Conservation (phyloP, 768 basidiomycete species). For the Podaxis pistillaris region DNA sequence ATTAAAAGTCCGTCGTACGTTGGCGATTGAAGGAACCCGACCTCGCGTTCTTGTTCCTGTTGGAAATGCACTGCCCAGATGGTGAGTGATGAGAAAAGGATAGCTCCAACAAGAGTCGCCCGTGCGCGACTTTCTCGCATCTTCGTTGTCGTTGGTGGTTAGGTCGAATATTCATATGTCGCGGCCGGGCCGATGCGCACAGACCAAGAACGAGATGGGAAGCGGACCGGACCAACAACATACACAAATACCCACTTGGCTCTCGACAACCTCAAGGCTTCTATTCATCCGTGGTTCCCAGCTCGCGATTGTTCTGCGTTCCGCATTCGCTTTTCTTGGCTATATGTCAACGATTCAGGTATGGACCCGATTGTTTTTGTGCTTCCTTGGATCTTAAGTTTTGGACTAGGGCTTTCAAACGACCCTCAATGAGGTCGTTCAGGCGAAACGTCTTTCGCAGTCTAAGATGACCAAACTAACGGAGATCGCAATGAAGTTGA, state of each 20-base stretch:
- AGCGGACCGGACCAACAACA: slow-evolving; percentile 15
- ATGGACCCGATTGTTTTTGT: slow-evolving; percentile 9
- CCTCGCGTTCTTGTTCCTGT: slow-evolving; percentile 81
- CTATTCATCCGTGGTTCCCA: neutral
- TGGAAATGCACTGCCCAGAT: slow-evolving; percentile 91
- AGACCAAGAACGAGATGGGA: slow-evolving; percentile 20
- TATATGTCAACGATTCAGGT: slow-evolving; percentile 10
- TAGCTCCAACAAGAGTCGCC: slow-evolving; percentile 66
- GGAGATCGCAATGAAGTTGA: slow-evolving; percentile 71
- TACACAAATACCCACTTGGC: slow-evolving; percentile 18
- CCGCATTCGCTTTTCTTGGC: neutral
- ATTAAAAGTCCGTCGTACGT: slow-evolving; percentile 11
- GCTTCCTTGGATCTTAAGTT: slow-evolving; percentile 8
- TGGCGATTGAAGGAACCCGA: slow-evolving; percentile 28
- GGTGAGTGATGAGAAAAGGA: slow-evolving; percentile 61
- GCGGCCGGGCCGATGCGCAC: slow-evolving; percentile 14
- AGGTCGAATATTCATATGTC: neutral
- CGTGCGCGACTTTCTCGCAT: slow-evolving; percentile 73
- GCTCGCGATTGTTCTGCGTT: neutral
- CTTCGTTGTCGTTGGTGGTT: slow-evolving; percentile 26
- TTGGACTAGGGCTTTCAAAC: slow-evolving; percentile 71
- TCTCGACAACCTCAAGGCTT: slow-evolving; percentile 6
- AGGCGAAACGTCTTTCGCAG: slow-evolving; percentile 80
- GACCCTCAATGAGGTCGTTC: slow-evolving; percentile 77
- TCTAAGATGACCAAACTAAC: slow-evolving; percentile 82